phyloP scores from a whole-genome alignment of 2,329 filamentous ascomycete species.

The Fusarium heterosporum region DNA sequence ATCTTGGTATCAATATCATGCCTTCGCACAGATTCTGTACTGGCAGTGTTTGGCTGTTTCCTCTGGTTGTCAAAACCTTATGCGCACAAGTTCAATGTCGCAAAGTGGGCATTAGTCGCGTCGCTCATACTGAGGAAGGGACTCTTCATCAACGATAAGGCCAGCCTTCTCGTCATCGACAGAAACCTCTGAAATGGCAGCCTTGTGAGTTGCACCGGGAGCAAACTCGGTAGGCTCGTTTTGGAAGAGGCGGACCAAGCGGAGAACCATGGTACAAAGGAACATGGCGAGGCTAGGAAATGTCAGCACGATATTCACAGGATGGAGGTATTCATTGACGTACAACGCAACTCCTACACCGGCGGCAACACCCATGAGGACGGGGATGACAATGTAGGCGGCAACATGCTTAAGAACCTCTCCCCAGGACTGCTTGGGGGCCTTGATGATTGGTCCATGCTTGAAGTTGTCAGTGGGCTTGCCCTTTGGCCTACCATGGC shows the following conservation, averaged over 20 bases:
- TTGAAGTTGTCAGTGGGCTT: conserved; percentile 40
- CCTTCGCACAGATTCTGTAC: conserved; percentile 14
- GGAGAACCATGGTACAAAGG: conserved; percentile 70
- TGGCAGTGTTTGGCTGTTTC: conserved; percentile 2
- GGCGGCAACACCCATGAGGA: conserved; percentile 75
- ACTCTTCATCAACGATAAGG: conserved; percentile 58
- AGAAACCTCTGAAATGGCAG: conserved; percentile 51
- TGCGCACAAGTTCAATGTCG: background rate
- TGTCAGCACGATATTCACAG: conserved; percentile 44
- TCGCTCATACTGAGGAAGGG: conserved; percentile 47
- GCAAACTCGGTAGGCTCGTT: conserved; percentile 29
- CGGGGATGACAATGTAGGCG: conserved; percentile 73
- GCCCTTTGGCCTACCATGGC: conserved; percentile 36
- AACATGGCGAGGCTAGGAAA: conserved; percentile 69
- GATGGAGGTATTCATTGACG: conserved; percentile 44
- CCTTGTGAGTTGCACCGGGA: conserved; percentile 47
- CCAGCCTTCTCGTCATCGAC: conserved; percentile 63
- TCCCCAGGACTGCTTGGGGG: conserved; percentile 54
- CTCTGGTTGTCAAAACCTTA: background rate
- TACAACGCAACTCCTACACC: conserved; percentile 75
- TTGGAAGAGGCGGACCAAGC: conserved; percentile 65
- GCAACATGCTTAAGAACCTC: conserved; percentile 66
- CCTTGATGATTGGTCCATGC: conserved; percentile 23
- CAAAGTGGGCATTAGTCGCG: conserved; percentile 33
- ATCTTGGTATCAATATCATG: conserved; percentile 39